Base-by-base conservation (phyloP, 768 basidiomycete species). In the Amanita inopinata region DNA sequence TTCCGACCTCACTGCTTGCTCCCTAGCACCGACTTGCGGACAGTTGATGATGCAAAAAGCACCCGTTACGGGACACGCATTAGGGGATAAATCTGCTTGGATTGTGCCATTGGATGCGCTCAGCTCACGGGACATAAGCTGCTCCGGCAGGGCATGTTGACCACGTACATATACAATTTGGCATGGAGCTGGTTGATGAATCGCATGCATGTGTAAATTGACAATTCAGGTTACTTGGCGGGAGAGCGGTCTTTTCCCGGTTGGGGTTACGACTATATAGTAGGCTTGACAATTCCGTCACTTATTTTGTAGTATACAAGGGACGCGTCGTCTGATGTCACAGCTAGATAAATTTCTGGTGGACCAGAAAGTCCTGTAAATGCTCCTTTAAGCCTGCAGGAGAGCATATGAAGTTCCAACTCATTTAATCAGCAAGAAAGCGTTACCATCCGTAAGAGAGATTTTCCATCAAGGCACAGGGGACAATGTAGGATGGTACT, bases 221-320 rank as follows among this genome's bases (percentile, higher is more conserved):
- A 15, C 2, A 27, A 2, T 6, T 28, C 27, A 6, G 12, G 6
- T 7, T 17, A 34, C 19, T 9, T 10, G 4, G 18, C 14, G 17
- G 19, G 33, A 34, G 5, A 17, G 19, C 10, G n/a, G 14, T 15
- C 14, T 6, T 34, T 28, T 7, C 12, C 19, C 14, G 10, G 33
- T 34, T 4, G 33, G 19, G 14, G 37, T 22, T 38, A 27, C 25
- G 33, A 14, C 61, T 51, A 83, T 33, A 83, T 61, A 8, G 72
- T 65, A 18, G 83, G 85, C 52, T 88, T 88, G 47, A 79, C 76
- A 23, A 89, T 82, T 43, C 84, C 86, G 38, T 71, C 68, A 54
- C 79, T 81, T 46, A 89, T 67, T 53, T 83, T 85, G 61, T 89
- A 89, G 58, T 89, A 89, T 39, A 89, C 86, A 34, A 83, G 80